Percentiles rank a stretch among this genome's conserved stretches.
Conservation (phyloP, 371 early-diverging fungal genomes). For the Umbelopsis sp. region DNA sequence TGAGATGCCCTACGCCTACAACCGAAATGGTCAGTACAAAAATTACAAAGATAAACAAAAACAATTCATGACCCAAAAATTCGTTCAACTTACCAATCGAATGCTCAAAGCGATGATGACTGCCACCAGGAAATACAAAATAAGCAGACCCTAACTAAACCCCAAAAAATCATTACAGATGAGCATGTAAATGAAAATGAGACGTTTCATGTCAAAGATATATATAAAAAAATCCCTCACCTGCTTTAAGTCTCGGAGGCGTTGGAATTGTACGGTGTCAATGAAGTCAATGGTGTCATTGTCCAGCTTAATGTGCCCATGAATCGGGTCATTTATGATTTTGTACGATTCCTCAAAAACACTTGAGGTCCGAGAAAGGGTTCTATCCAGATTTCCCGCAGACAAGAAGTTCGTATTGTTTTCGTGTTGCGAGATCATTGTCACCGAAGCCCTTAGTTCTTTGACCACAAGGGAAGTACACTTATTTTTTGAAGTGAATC, state of each 20-base stretch:
- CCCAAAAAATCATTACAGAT: neutral
- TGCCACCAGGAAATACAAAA: conserved; percentile 92
- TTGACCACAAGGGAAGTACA: neutral
- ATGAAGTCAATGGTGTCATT: conserved; percentile 72
- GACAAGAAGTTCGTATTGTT: neutral
- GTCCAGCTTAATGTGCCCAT: conserved; percentile 83
- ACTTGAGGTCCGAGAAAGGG: conserved; percentile 16
- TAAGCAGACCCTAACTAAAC: conserved; percentile 65
- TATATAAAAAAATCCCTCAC: conserved; percentile 35
- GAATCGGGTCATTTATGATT: conserved; percentile 72
- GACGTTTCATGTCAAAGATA: neutral
- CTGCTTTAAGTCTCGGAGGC: conserved; percentile 89
- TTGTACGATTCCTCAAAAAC: conserved; percentile 45
- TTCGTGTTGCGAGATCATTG: conserved; percentile 1
- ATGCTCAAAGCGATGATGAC: conserved; percentile 91
- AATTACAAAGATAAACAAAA: neutral
- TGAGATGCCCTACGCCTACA: conserved; percentile 81
- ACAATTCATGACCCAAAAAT: neutral
- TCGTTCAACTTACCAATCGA: conserved; percentile 68
- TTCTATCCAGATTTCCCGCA: neutral
- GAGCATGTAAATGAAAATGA: neutral
- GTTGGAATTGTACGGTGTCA: conserved; percentile 95
- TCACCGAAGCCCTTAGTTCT: neutral
- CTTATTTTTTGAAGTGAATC: neutral
- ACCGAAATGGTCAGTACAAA: neutral